Base-by-base conservation (phyloP, 2,329 filamentous ascomycete species). In the Verruconis gallopava region DNA sequence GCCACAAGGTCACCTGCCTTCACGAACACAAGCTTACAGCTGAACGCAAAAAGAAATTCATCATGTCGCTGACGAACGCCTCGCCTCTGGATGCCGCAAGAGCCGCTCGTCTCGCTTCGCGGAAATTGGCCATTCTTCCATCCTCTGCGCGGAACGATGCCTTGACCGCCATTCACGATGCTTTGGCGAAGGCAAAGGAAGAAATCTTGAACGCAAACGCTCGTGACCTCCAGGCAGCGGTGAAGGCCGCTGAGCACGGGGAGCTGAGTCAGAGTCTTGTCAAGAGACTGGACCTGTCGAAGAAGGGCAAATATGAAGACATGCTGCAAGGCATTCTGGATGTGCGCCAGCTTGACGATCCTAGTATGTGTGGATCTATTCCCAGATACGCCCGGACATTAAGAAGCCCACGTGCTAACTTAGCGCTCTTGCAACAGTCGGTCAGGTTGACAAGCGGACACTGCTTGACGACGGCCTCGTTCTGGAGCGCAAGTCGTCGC, bases 271-370 rank as follows among this genome's bases (percentile, higher is more conserved):
- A 81, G 54, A 91, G 85, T 55, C 72, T 96, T 18, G 75, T 95
- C 21, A 91, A 93, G 54, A 75, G 91, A 43, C 71, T 98, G 47
- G 89, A 98, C 61, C 68, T 98, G 38, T 78, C 77, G 38, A 81
- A 83, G 59, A 75, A 77, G 56, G 89, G 89, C 45, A 96, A 96
- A 66, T 98, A 81, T 70, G 88, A 95, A 55, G 91, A 96, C 56
- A 96, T 98, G 91, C 71, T 98, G 49, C 81, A 88, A 65, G 91
- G 91, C 19, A 93, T 98, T 47, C 64, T 93, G 46, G 85, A 94
- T 62, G 91, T 98, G 47, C 73, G 81, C 50, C 72, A 75, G 39
- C 71, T 98, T 20, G 74, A 82, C 38, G 91, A 98, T 64, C 91
- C 91, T 50, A 74, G 85, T 91, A 70, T 54, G 75, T 67, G 32